phyloP scores from a whole-genome alignment of 164 flowering plant species.

The Vitis vinifera region DNA sequence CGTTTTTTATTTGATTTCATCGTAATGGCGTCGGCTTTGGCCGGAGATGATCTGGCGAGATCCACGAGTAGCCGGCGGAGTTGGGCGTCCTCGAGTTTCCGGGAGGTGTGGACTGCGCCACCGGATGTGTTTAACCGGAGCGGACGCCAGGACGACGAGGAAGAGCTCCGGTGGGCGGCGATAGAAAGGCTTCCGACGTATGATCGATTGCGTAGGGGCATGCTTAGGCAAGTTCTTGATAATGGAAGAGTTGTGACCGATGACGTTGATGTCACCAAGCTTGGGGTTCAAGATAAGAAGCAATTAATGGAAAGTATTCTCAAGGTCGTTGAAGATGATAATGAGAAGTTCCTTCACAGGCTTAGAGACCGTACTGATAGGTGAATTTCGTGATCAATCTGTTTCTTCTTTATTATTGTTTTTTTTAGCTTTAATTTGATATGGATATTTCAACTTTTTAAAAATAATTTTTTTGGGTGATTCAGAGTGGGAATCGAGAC shows the following conservation, averaged over 20 bases:
- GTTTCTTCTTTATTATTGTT: neutral
- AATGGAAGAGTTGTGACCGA: slow-evolving; percentile 32
- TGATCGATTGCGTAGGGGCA: slow-evolving; percentile 46
- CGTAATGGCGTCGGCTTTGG: slow-evolving; percentile 4
- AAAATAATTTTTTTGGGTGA: neutral
- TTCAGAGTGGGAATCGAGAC: slow-evolving; percentile 51
- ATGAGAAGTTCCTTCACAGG: slow-evolving; percentile 43
- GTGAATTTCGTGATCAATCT: slow-evolving; percentile 13
- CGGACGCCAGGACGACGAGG: slow-evolving; percentile 44
- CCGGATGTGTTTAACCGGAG: slow-evolving; percentile 33
- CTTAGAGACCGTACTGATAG: slow-evolving; percentile 41
- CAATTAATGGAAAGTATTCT: slow-evolving; percentile 43
- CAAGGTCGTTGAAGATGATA: slow-evolving; percentile 42
- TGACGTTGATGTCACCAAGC: slow-evolving; percentile 41
- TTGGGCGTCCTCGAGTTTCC: slow-evolving; percentile 25
- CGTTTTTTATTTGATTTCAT: too few relatives aligned
- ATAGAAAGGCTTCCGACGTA: slow-evolving; percentile 63
- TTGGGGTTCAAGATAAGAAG: slow-evolving; percentile 38
- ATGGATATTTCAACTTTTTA: too few relatives aligned
- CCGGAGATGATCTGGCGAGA: slow-evolving; percentile 30
- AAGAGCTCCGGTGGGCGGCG: slow-evolving; percentile 65
- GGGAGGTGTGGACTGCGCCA: slow-evolving; percentile 29
- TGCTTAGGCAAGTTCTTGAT: slow-evolving; percentile 37
- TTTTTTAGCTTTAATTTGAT: neutral
- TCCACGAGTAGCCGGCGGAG: slow-evolving; percentile 30